phyloP scores from a whole-genome alignment of 2,329 filamentous ascomycete species.

The Immersiporthe knoxdaviesiana region DNA sequence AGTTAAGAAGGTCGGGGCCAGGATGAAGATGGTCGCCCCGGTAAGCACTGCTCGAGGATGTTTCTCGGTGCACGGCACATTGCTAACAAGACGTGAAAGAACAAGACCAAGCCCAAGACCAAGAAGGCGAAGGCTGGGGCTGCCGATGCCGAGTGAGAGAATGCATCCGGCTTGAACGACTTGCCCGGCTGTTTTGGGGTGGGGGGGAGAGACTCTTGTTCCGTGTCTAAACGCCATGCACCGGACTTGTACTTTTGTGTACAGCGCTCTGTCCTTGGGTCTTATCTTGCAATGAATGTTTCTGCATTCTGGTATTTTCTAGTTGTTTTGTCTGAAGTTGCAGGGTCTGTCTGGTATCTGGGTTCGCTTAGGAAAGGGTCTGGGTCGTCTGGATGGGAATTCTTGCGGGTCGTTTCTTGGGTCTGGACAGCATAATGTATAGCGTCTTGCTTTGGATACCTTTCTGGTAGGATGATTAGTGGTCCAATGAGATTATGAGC shows the following conservation, averaged over 20 bases:
- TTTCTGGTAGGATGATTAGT: conserved; percentile 16
- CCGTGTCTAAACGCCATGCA: conserved; percentile 13
- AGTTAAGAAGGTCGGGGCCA: conserved; percentile 32
- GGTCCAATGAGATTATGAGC: not conserved
- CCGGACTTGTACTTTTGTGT: not conserved
- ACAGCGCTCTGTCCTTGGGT: conserved; percentile 8
- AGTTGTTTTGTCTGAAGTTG: conserved; percentile 7
- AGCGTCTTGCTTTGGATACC: conserved; percentile 24
- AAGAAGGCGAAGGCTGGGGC: conserved; percentile 33
- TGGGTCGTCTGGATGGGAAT: conserved; percentile 12
- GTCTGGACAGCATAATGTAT: conserved; percentile 14
- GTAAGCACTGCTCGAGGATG: conserved; percentile 21
- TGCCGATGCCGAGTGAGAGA: conserved; percentile 33
- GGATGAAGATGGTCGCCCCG: conserved; percentile 31
- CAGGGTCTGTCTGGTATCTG: conserved; percentile 17
- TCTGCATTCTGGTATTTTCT: conserved; percentile 11
- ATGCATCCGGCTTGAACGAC: conserved; percentile 2
- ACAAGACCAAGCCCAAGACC: conserved; percentile 40
- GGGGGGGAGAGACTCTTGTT: conserved; percentile 21
- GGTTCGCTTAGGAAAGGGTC: conserved; percentile 13
- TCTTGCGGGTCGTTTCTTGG: conserved; percentile 17
- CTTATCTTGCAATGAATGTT: conserved; percentile 3
- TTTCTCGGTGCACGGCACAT: not conserved
- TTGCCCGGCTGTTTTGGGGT: too few relatives aligned
- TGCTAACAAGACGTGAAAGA: conserved; percentile 28